Evolutionary conservation across 2,329 filamentous ascomycete genomes (phyloP).

Genomic region (Lasiodiplodia gonubiensis): DNA sequence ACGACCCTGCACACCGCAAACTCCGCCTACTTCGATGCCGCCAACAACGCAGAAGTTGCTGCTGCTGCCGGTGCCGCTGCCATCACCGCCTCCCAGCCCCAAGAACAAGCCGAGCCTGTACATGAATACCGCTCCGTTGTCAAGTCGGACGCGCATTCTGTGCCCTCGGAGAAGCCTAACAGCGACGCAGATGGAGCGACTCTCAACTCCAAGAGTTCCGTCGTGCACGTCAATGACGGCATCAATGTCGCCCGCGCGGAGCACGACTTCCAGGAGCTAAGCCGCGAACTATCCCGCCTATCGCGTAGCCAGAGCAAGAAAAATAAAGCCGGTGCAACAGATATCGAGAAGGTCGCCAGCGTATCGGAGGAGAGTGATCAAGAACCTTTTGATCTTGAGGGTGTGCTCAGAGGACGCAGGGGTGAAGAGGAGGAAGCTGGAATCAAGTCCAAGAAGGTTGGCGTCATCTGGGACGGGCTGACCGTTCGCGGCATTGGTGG

Average conservation of each 20-base stretch:
- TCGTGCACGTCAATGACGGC: slow-evolving; percentile 25
- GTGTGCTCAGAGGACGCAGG: slow-evolving; percentile 72
- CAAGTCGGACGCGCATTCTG: slow-evolving; percentile 7
- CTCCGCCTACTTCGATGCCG: slow-evolving; percentile 1
- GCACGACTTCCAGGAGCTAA: slow-evolving; percentile 72
- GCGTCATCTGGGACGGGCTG: slow-evolving; percentile 78
- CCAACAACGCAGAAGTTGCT: neutral
- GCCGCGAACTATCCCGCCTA: slow-evolving; percentile 50
- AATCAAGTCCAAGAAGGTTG: slow-evolving; percentile 74
- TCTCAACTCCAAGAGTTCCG: slow-evolving; percentile 25
- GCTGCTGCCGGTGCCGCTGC: neutral
- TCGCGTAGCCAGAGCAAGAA: slow-evolving; percentile 54
- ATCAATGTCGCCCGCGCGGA: slow-evolving; percentile 68
- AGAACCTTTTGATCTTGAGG: slow-evolving; percentile 73
- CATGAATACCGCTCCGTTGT: slow-evolving; percentile 15
- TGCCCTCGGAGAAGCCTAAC: slow-evolving; percentile 11
- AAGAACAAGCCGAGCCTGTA: neutral
- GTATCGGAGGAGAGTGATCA: slow-evolving; percentile 43
- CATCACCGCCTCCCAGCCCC: neutral
- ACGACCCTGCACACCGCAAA: slow-evolving; percentile 11
- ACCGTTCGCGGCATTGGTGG: slow-evolving; percentile 79
- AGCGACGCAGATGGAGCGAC: slow-evolving; percentile 21
- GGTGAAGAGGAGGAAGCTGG: slow-evolving; percentile 76
- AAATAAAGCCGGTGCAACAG: slow-evolving; percentile 44
- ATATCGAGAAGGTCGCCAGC: slow-evolving; percentile 64